Conservation (phyloP, 192 early-diverging fungal species). For the Coemansia sp. region DNA sequence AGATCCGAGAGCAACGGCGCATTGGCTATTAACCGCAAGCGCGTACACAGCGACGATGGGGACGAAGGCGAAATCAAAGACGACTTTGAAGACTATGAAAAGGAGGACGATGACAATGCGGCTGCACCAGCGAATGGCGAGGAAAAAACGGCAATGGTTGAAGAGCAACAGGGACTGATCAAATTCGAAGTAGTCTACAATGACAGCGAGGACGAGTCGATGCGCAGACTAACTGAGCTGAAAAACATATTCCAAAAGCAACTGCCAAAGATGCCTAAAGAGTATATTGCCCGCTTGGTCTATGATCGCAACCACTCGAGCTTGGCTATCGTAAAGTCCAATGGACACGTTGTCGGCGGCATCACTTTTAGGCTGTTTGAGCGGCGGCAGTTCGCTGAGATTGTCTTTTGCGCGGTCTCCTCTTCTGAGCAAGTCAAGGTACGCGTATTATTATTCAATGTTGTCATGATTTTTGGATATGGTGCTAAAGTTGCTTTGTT, state of each 20-base stretch:
- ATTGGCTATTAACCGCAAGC: slow-evolving; percentile 19
- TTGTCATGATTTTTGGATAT: not conserved
- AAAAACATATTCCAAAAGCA: slow-evolving; percentile 97
- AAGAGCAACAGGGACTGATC: slow-evolving; percentile 66
- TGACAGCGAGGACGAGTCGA: slow-evolving; percentile 72
- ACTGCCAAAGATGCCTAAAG: slow-evolving; percentile 97
- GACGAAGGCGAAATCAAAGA: slow-evolving; percentile 33
- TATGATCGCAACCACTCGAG: slow-evolving; percentile 91
- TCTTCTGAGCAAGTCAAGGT: slow-evolving; percentile 90
- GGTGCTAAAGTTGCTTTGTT: not conserved
- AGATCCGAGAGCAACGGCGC: not conserved
- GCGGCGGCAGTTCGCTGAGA: slow-evolving; percentile 89
- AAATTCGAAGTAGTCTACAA: slow-evolving; percentile 77
- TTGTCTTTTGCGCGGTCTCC: slow-evolving; percentile 96
- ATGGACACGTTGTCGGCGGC: slow-evolving; percentile 80
- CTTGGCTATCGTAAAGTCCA: slow-evolving; percentile 67
- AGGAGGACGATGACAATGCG: slow-evolving; percentile 25
- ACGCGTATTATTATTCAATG: slow-evolving; percentile 1
- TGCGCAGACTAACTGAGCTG: slow-evolving; percentile 88
- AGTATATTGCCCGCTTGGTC: slow-evolving; percentile 95
- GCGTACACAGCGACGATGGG: slow-evolving; percentile 31
- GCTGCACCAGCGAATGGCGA: slow-evolving; percentile 17
- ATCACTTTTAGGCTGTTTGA: slow-evolving; percentile 94
- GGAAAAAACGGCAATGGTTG: slow-evolving; percentile 62
- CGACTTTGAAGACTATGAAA: slow-evolving; percentile 24